Evolutionary conservation across 2,329 filamentous ascomycete species (phyloP).

Genomic region (Trichoderma endophyticum): DNA sequence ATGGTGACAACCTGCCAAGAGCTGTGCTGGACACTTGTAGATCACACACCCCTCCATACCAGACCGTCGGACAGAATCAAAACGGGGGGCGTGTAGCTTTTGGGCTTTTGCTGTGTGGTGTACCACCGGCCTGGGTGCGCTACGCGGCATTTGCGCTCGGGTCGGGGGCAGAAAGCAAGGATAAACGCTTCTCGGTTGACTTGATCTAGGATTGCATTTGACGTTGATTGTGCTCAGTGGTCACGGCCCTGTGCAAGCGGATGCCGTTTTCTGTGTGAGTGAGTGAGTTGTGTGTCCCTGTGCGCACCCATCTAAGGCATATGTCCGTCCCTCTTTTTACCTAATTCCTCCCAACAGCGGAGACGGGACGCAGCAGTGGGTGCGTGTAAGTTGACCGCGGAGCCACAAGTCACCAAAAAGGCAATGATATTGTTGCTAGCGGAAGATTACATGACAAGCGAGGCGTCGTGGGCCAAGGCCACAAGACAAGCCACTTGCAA

Average conservation of each 20-base stretch:
- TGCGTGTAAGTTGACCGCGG: neutral
- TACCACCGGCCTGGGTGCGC: conserved; percentile 1
- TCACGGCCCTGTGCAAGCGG: neutral
- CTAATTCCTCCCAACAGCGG: neutral
- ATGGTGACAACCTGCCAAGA: neutral
- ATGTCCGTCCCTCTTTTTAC: neutral
- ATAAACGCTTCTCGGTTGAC: neutral
- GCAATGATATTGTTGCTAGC: conserved; percentile 5
- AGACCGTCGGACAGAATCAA: neutral
- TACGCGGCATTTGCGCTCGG: conserved; percentile 11
- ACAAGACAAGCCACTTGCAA: neutral
- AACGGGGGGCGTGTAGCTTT: conserved; percentile 1
- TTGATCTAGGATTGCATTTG: neutral
- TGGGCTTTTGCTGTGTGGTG: neutral
- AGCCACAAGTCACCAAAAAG: neutral
- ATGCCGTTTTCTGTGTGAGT: neutral
- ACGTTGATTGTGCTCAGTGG: neutral
- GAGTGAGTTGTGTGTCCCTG: neutral
- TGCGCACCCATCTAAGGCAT: neutral
- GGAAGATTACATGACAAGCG: neutral
- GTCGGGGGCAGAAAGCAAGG: neutral
- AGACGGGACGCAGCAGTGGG: neutral
- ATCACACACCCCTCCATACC: neutral
- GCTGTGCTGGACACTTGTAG: neutral
- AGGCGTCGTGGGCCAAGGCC: neutral